Conservation (phyloP, 2,329 filamentous ascomycete genomes). For the Phialemonium atrogriseum region DNA sequence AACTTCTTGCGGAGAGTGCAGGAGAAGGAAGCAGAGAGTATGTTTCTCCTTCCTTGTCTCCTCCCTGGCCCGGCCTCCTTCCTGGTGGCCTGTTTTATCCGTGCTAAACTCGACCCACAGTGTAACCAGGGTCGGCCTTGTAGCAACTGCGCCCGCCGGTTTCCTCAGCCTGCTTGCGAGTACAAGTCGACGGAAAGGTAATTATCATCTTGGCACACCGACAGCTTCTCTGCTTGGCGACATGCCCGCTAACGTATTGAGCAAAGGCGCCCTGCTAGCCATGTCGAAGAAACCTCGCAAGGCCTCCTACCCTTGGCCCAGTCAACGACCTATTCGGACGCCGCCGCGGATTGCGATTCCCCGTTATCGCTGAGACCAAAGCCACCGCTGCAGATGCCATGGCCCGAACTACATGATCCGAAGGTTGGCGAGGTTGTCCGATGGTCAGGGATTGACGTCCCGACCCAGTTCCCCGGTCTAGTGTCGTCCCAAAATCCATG, state of each 20-base stretch:
- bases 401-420: conserved; percentile 2
- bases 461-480: conserved; percentile 9
- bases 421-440: conserved; percentile 8
- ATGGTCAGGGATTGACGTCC: conserved; percentile 17
- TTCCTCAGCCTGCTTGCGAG: conserved; percentile 41
- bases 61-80: neutral
- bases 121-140: conserved; percentile 47
- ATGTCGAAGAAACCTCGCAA: conserved; percentile 9
- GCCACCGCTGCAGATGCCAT: too few species aligned
- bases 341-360: too few species aligned
- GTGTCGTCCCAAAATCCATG: conserved; percentile 8
- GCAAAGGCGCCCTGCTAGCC: too few species aligned
- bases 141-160: conserved; percentile 43
- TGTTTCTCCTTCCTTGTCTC: conserved; percentile 4
- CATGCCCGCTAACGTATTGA: too few species aligned
- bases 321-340: too few species aligned
- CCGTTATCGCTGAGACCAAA: too few species aligned
- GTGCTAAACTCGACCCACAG: conserved; percentile 19
- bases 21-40: conserved; percentile 44
- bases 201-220: too few species aligned
- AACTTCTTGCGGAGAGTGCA: conserved; percentile 42
- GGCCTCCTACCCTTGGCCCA: conserved; percentile 13
- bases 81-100: neutral
- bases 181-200: conserved; percentile 22
- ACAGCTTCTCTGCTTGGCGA: too few species aligned